Conservation (phyloP, 257 asterid genomes). For the Fraxinus americana region DNA sequence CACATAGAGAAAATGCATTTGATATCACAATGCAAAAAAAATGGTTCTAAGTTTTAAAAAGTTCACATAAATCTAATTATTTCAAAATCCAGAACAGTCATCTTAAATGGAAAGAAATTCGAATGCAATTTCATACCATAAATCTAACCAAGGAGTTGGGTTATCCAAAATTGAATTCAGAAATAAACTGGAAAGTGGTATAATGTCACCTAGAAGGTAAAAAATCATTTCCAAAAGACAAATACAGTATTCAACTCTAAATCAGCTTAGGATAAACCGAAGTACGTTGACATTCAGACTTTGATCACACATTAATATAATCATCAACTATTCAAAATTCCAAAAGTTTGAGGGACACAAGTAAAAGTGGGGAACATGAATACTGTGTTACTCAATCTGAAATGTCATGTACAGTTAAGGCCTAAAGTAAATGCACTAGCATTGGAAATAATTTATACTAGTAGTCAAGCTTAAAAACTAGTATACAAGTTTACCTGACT, state of each 20-base stretch:
- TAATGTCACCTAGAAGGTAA: constrained; percentile 1
- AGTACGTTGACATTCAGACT: not conserved
- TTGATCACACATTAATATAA: not conserved
- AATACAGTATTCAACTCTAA: not conserved
- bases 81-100: not conserved
- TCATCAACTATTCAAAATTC: not conserved
- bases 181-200: not conserved
- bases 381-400: not conserved
- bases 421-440: not conserved
- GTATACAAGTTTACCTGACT: constrained; percentile 53
- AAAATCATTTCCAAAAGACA: not conserved
- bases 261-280: not conserved
- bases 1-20: not conserved
- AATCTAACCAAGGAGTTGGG: not conserved
- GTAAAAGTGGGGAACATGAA: not conserved
- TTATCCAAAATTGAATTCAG: not conserved
- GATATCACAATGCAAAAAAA: not conserved
- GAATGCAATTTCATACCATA: not conserved
- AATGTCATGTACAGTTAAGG: not conserved
- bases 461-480: not conserved
- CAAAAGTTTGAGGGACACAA: not conserved
- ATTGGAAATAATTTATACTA: not conserved
- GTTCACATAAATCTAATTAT: not conserved
- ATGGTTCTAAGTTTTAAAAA: not conserved
- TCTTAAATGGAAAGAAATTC: not conserved